Conservation (phyloP, 257 asterid species). For the Eustoma russellianum region DNA sequence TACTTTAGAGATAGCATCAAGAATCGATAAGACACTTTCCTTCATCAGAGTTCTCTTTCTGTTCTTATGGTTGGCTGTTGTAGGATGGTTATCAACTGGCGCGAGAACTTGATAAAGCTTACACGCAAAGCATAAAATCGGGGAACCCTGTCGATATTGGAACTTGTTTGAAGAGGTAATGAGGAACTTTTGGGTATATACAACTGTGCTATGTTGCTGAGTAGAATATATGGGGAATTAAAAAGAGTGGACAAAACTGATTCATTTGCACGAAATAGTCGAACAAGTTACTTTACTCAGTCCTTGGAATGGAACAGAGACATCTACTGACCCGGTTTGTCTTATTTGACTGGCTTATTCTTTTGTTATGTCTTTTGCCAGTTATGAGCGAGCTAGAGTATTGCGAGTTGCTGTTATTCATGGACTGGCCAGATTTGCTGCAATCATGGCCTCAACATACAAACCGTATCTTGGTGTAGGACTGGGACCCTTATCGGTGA, state of each 20-base stretch:
- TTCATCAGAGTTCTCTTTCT: too few species aligned
- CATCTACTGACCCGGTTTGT: too few species aligned
- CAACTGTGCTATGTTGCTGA: background rate
- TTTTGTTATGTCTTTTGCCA: slow-evolving; percentile 21
- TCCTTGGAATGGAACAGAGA: too few species aligned
- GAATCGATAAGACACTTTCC: too few species aligned
- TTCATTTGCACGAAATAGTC: too few species aligned
- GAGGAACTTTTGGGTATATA: background rate
- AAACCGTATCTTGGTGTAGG: slow-evolving; percentile 92
- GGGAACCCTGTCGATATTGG: slow-evolving; percentile 45
- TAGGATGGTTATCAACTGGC: slow-evolving; percentile 95
- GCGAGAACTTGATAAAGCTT: slow-evolving; percentile 68
- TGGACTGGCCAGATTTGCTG: slow-evolving; percentile 97
- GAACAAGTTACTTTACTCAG: too few species aligned
- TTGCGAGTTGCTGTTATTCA: slow-evolving; percentile 83
- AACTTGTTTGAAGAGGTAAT: slow-evolving; percentile 59
- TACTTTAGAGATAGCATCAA: background rate
- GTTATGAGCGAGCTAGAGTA: slow-evolving; percentile 79
- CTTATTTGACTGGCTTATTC: slow-evolving; percentile 8
- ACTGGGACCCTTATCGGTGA: slow-evolving; percentile 85
- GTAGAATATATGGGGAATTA: background rate
- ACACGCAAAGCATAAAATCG: slow-evolving; percentile 34
- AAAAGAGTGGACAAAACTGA: background rate
- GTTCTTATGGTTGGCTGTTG: slow-evolving; percentile 1
- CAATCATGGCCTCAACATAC: slow-evolving; percentile 91